Base-by-base conservation (phyloP, 768 basidiomycete genomes). In the Auriscalpium microsporum region DNA sequence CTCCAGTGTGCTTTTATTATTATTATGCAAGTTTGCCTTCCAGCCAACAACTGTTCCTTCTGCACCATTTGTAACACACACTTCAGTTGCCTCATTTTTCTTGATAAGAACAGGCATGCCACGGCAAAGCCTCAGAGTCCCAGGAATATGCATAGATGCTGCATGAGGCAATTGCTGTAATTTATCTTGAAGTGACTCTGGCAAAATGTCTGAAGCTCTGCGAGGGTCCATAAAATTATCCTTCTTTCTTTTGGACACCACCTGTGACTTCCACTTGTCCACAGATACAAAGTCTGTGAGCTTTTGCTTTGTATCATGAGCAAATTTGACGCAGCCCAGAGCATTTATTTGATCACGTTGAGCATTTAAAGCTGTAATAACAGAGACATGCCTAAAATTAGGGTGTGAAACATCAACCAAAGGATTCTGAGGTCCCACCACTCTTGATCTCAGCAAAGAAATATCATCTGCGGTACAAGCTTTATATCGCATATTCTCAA, bases 271-370 rank as follows among this genome's bases (percentile, higher is more conserved):
- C 17, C 33, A 37, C 10, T 14, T 50, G 35, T 50, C 50, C 19
- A 58, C 55, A 19, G 68, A 68, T 54, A 67, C 68, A 56, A 72
- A 73, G 8, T 61, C 7, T 14, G 17, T 23, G 11, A 73, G 48
- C 1, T 40, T 11, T 56, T 70, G 71, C 0, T 53, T 47, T 10
- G 57, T 65, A 10, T 74, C 72, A 33, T 21, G 13, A 1, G 73
- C 68, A 67, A 72, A 77, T 13, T 67, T 55, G 13, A 50, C 9
- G 16, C 52, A 37, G 2, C 71, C 71, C 0, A 70, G 6, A 9
- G 59, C n/a, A 61, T 77, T 77, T 0, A 75, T 65, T 52, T 62
- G 55, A 59, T 76, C 75, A 55, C 71, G 69, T 23, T 71, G 64
- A 10, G 61, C 34, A 65, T 75, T 76, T 16, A 58, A 56, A 4